Evolutionary conservation across 2,329 filamentous ascomycete species (phyloP).

Genomic region (Cephalotrichum gorgonifer): DNA sequence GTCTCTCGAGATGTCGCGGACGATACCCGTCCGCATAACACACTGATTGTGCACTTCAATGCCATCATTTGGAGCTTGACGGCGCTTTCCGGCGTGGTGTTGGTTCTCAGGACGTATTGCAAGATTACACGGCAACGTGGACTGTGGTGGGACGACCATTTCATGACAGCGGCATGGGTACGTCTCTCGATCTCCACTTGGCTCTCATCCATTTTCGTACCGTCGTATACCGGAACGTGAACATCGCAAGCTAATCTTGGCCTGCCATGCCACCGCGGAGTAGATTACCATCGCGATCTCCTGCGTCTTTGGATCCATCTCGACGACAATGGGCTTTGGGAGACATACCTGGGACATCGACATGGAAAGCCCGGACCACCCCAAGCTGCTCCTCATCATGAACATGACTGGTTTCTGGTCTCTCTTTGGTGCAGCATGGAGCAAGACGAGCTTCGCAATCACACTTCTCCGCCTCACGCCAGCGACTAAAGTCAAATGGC

Average conservation of each 20-base stretch:
- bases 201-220: not conserved
- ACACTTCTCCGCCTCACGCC: conserved; percentile 18
- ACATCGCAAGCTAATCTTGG: too few species aligned
- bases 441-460: conserved; percentile 27
- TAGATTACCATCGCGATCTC: not conserved
- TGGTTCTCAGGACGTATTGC: conserved; percentile 13
- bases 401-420: conserved; percentile 18
- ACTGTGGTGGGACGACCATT: conserved; percentile 18
- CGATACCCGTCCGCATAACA: too few species aligned
- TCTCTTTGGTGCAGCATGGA: conserved; percentile 21
- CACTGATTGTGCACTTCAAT: too few species aligned
- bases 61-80: not conserved
- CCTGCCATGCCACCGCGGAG: too few species aligned
- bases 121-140: conserved; percentile 13
- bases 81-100: not conserved
- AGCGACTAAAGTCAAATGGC: conserved; percentile 15
- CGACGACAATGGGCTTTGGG: conserved; percentile 8
- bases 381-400: conserved; percentile 15
- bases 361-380: conserved; percentile 1
- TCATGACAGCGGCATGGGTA: conserved; percentile 15
- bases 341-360: conserved; percentile 9
- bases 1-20: too few species aligned
- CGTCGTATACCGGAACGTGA: not conserved
- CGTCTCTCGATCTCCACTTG: conserved; percentile 5
- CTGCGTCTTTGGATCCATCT: conserved; percentile 6